Base-by-base conservation (phyloP, 2,329 filamentous ascomycete species). In the Cladophialophora exuberans region DNA sequence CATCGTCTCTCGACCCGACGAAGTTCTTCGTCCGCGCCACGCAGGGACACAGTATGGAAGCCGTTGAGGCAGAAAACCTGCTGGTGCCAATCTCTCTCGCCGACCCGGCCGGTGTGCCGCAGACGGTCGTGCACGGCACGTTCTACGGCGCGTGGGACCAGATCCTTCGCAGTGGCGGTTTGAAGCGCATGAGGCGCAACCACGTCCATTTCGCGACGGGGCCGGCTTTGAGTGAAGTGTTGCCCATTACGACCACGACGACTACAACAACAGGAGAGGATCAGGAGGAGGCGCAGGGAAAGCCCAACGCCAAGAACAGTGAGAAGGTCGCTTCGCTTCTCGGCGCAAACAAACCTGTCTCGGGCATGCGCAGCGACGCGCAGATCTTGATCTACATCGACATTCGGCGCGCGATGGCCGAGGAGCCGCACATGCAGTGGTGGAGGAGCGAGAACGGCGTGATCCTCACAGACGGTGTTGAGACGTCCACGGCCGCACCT, bases 1-100 rank as follows among this genome's bases (percentile, higher is more conserved):
- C 20, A 31, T n/a, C 17, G 23, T 30, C 3, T n/a, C 62, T 66
- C 22, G 57, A 70, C 6, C 76, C 79, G 0, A 79, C 88, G 70
- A 79, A 88, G 70, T 97, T 86, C 76, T 79, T 95, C 26, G 97
- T 99, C 73, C 90, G 94, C 66, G 94, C 94, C 23, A 96, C 95
- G 68, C 94, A 97, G 75, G 94, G 94, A 51, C 94, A 97, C 76
- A 90, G 84, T 65, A 89, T 99, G 68, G 84, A 85, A 66, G 75
- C 85, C 5, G 64, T 86, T 30, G 86, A 89, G 23, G 84, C 84
- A n/a, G 83, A 86, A 42, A 81, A 81, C 0, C 80, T 95, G 2
- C 82, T 96, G 2, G 80, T 78, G 17, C 85, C 86, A 5, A 77
- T 97, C 54, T 85, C 83, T 1, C 67, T 83, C 1, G 79, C 80